Percentiles rank a stretch among this genome's conserved stretches.
Evolutionary conservation across 1,139 yeast species (phyloP).

Genomic region (Saccharomycopsis hybrid): DNA sequence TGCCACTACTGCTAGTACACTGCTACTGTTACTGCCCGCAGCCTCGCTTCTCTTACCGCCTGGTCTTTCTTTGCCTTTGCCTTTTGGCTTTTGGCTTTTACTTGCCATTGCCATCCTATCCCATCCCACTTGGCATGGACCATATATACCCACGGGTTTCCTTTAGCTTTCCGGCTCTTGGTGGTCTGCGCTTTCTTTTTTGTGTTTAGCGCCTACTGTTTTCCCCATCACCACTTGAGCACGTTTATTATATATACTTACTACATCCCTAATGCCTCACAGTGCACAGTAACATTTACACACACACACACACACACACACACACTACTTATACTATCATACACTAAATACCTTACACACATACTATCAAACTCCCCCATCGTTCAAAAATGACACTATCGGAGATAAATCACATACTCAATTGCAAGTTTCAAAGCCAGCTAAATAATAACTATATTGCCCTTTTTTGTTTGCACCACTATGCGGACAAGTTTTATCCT

Average conservation of each 20-base stretch:
- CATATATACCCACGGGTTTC: too few relatives aligned
- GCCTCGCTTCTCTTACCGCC: neutral
- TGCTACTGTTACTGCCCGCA: neutral
- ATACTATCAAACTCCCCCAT: neutral
- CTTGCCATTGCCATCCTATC: too few relatives aligned
- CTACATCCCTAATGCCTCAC: neutral
- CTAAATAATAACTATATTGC: constrained; percentile 9
- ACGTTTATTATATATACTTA: neutral
- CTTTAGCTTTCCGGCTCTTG: too few relatives aligned
- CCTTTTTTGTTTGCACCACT: constrained; percentile 1
- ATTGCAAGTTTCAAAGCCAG: constrained; percentile 8
- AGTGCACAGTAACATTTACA: too few relatives aligned
- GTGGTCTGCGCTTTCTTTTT: too few relatives aligned
- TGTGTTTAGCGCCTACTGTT: too few relatives aligned
- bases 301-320: too few relatives aligned
- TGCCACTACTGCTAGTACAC: too few relatives aligned
- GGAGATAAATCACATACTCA: neutral
- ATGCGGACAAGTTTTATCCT: neutral
- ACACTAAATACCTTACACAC: neutral
- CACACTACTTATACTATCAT: neutral
- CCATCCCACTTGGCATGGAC: too few relatives aligned
- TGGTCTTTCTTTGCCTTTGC: neutral
- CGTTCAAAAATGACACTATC: neutral
- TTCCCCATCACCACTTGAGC: too few relatives aligned
- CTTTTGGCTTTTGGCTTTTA: too few relatives aligned